A percentile compares a stretch with the other conserved stretches of the same genome.
phyloP scores from a whole-genome alignment of 257 asterid genomes.

The Solanum bulbocastanum region DNA sequence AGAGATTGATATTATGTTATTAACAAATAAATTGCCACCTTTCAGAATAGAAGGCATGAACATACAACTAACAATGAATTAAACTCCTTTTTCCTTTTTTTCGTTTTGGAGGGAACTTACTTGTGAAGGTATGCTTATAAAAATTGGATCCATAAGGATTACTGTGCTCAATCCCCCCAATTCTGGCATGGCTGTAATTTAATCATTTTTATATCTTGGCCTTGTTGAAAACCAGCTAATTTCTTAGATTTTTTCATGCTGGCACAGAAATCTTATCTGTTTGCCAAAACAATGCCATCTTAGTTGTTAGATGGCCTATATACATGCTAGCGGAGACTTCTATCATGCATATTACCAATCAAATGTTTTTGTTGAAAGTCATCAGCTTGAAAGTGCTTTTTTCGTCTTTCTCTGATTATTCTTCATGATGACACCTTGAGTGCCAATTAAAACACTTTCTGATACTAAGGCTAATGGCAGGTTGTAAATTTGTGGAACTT shows the following conservation, averaged over 20 bases:
- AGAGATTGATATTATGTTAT: background rate
- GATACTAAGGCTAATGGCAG: slow-evolving; percentile 33
- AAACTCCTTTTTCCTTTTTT: background rate
- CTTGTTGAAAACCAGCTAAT: background rate
- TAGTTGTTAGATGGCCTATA: background rate
- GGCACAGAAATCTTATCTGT: background rate
- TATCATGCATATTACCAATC: background rate
- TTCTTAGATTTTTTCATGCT: background rate
- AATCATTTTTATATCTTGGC: background rate
- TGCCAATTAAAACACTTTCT: slow-evolving; percentile 4
- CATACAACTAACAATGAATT: background rate
- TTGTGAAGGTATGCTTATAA: background rate
- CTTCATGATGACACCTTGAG: background rate
- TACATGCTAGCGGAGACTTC: background rate
- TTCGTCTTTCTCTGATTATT: background rate
- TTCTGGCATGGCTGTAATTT: background rate
- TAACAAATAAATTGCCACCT: background rate
- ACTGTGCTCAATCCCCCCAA: background rate
- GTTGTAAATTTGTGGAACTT: slow-evolving; percentile 86
- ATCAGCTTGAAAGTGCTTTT: background rate
- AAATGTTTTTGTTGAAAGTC: background rate
- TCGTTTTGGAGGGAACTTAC: background rate
- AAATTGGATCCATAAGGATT: background rate
- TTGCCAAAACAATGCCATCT: background rate
- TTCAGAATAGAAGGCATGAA: background rate